These are phyloP conservation scores for Phytophthora pistaciae DNA, from an alignment of 352 stramenopile species.

Conservation along the genomic window DNA sequence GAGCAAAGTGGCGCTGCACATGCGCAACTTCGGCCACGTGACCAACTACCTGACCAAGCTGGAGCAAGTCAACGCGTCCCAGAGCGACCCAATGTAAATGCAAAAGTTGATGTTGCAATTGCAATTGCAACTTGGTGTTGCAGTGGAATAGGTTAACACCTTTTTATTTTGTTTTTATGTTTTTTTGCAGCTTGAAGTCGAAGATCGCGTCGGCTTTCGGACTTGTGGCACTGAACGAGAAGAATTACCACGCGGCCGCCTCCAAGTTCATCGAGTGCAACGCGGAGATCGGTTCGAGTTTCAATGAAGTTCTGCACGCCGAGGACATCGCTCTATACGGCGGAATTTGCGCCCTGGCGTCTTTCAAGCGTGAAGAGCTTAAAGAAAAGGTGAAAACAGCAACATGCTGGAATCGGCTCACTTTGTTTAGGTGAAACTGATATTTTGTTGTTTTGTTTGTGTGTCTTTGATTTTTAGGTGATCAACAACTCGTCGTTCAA, in stretches of 20 bases:
- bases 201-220: constrained; percentile 86
- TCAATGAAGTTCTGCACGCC: constrained; percentile 85
- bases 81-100: constrained; percentile 76
- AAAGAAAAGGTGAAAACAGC: constrained; percentile 60
- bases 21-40: constrained; percentile 88
- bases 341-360: constrained; percentile 86
- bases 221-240: constrained; percentile 81
- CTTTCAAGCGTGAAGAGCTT: constrained; percentile 85
- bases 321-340: constrained; percentile 91
- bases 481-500: constrained; percentile 92
- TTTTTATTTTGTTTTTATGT: too few species aligned
- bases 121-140: background rate
- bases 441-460: background rate
- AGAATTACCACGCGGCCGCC: constrained; percentile 81
- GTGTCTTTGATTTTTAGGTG: constrained; percentile 42
- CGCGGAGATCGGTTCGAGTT: constrained; percentile 81
- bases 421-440: background rate
- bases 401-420: too few species aligned
- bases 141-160: background rate
- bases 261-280: constrained; percentile 87
- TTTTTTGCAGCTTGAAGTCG: constrained; percentile 72
- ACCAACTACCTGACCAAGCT: constrained; percentile 91
- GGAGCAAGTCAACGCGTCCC: constrained; percentile 76
- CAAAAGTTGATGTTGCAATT: background rate
- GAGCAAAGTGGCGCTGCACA: constrained; percentile 88